phyloP scores from a whole-genome alignment of 345 rosid species.

The Rhodamnia rubescens region DNA sequence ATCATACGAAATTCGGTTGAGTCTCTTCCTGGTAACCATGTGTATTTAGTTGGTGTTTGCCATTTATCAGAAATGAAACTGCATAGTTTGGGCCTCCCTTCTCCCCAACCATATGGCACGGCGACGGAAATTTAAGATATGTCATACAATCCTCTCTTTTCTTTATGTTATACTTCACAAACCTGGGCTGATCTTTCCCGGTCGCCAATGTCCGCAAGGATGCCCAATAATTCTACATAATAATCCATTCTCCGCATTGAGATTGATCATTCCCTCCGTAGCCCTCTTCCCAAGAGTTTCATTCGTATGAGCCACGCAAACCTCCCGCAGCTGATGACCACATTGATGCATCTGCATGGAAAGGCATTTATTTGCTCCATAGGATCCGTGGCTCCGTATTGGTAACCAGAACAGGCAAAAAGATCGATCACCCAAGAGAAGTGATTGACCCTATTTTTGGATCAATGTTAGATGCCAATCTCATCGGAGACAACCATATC shows the following conservation, averaged over 20 bases:
- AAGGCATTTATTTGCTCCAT: constrained; percentile 38
- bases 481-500: constrained; percentile 52
- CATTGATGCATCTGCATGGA: constrained; percentile 42
- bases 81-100: neutral
- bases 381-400: constrained; percentile 39
- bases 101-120: neutral
- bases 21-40: neutral
- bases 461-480: constrained; percentile 30
- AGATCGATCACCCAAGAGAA: constrained; percentile 77
- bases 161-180: neutral
- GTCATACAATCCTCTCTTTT: no score
- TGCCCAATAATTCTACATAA: constrained; percentile 49
- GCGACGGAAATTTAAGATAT: neutral
- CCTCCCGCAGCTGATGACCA: constrained; percentile 67
- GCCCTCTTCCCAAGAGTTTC: constrained; percentile 50
- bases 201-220: constrained; percentile 60
- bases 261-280: constrained; percentile 49
- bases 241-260: constrained; percentile 69
- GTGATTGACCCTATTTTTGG: constrained; percentile 47
- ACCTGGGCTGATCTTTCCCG: constrained; percentile 60
- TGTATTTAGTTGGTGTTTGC: neutral
- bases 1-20: neutral
- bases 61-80: neutral
- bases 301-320: constrained; percentile 51
- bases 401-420: constrained; percentile 53